Percentiles rank a stretch among this genome's conserved stretches.
Conservation (phyloP, 371 early-diverging fungal species). For the Mucor velutinosus region DNA sequence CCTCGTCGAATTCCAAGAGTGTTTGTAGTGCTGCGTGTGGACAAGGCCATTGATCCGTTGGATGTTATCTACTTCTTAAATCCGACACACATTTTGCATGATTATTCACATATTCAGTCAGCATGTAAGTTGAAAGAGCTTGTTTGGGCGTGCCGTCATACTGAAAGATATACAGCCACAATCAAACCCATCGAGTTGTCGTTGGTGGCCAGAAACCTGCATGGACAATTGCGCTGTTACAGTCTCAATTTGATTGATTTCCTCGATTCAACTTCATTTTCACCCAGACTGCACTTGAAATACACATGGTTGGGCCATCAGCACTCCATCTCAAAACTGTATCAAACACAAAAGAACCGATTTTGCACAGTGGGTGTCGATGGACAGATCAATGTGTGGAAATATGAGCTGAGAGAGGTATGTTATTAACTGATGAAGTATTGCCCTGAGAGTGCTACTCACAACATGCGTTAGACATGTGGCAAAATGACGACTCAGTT, state of each 20-base stretch:
- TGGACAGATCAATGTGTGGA: constrained; percentile 64
- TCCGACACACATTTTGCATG: constrained; percentile 60
- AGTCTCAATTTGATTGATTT: constrained; percentile 79
- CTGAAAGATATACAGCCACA: constrained; percentile 38
- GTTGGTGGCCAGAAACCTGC: constrained; percentile 58
- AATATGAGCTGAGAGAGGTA: constrained; percentile 47
- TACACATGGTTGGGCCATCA: constrained; percentile 76
- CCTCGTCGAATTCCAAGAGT: constrained; percentile 73
- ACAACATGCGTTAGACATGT: constrained; percentile 16
- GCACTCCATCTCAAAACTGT: constrained; percentile 38
- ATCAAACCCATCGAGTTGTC: constrained; percentile 73
- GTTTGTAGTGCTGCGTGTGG: constrained; percentile 66
- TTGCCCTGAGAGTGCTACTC: background rate
- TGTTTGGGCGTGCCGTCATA: background rate
- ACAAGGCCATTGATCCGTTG: constrained; percentile 55
- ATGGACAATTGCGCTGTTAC: constrained; percentile 69
- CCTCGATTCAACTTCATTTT: constrained; percentile 64
- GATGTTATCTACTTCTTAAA: constrained; percentile 66
- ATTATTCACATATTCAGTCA: constrained; percentile 50
- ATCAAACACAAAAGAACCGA: constrained; percentile 47
- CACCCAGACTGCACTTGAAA: constrained; percentile 60
- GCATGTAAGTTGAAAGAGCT: constrained; percentile 28
- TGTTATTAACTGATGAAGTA: no score
- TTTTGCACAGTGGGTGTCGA: constrained; percentile 56
- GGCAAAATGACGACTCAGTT: constrained; percentile 36